These are phyloP conservation scores for Quercus mongolica DNA, from an alignment of 306 rosid species.

Conservation along the genomic window DNA sequence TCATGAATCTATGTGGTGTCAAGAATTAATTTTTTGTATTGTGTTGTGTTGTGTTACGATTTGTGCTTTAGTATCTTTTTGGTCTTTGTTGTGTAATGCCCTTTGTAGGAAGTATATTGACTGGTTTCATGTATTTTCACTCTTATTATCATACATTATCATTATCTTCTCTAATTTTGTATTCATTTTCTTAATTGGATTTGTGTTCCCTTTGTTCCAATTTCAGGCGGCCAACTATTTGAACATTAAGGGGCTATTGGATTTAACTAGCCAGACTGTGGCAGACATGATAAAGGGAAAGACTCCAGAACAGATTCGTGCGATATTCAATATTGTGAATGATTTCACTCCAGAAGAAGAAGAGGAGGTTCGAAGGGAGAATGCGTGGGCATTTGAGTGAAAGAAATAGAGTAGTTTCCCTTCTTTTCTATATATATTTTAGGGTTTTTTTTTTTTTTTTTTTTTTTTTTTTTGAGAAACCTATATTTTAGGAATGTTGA, in stretches of 20 bases:
- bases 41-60: no score
- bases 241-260: conserved; percentile 56
- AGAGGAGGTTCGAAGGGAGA: conserved; percentile 64
- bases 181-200: background rate
- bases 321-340: conserved; percentile 55
- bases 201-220: background rate
- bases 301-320: conserved; percentile 59
- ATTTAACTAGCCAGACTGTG: conserved; percentile 60
- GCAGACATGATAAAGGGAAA: conserved; percentile 65
- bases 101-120: no score
- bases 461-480: no score
- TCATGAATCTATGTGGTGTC: no score
- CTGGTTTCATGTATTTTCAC: no score
- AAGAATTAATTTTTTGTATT: no score
- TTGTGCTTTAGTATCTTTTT: no score
- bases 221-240: conserved; percentile 58
- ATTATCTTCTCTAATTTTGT: background rate
- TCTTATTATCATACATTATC: background rate
- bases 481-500: no score
- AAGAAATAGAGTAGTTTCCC: no score
- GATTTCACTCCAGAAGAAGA: conserved; percentile 65
- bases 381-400: conserved; percentile 62
- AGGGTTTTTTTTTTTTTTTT: no score
- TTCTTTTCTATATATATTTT: no score
- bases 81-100: no score